Base-by-base conservation (phyloP, 2,329 filamentous ascomycete species). In the Penicillium janthinellum region DNA sequence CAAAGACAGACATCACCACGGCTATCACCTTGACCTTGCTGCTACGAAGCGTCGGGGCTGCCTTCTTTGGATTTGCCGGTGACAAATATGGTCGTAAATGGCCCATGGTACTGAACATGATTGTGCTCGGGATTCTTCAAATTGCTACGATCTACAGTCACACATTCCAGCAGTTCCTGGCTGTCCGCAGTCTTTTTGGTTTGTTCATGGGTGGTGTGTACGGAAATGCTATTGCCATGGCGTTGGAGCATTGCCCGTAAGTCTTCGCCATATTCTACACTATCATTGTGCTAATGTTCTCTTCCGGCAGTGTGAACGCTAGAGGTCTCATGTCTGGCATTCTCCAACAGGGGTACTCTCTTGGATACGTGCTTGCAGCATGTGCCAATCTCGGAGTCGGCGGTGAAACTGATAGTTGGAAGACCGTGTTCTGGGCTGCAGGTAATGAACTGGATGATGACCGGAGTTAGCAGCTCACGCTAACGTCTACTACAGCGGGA, bases 201-300 rank as follows among this genome's bases (percentile, higher is more conserved):
- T 79, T 92, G 12, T 90, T 91, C 75, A 92, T 92, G 90, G 90
- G 90, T 39, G 90, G 90, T 66, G 87, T 92, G 12, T 92, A 91
- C 73, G 90, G 90, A 38, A 91, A 91, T 68, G 89, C 89, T 38
- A 88, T 90, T 47, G 88, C 89, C 51, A 92, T 91, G 86, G 89
- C 89, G 0, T 80, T 92, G 8, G 90, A 92, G 71, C 90, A 91
- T 69, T 85, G 88, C 60, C 89, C 89, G 70, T 71, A 60, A 56
- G 65, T 38, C 8, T 53, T 61, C 6, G n/a, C 17, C 35, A 34
- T 14, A 12, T 4, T 5, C 31, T 31, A 6, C 8, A 31, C 1
- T 22, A 5, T 17, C 54, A 52, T 34, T 17, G 20, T n/a, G 12
- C 17, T 55, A 22, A 45, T 35, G 1, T 4, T 51, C 12, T 5